phyloP scores from a whole-genome alignment of 2,329 filamentous ascomycete genomes.

The Trichoderma endophyticum region DNA sequence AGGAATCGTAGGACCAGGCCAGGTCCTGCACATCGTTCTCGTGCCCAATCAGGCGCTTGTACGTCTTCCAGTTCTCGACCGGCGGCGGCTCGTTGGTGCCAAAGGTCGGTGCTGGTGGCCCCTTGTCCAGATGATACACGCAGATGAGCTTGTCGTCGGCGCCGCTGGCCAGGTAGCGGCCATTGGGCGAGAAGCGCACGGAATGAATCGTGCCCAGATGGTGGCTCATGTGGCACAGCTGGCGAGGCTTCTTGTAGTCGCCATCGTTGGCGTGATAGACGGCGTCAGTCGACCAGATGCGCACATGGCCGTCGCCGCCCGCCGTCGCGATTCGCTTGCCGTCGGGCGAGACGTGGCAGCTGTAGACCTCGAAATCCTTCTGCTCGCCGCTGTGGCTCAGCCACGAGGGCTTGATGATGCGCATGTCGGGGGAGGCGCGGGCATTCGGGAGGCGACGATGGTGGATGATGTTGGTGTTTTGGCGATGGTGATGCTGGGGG shows the following conservation, averaged over 20 bases:
- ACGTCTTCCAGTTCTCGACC: slow-evolving; percentile 97
- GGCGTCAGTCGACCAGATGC: slow-evolving; percentile 95
- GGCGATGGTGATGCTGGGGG: neutral
- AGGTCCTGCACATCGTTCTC: slow-evolving; percentile 98
- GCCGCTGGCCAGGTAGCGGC: slow-evolving; percentile 91
- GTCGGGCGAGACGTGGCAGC: slow-evolving; percentile 94
- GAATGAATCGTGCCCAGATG: slow-evolving; percentile 97
- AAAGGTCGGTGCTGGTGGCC: slow-evolving; percentile 75
- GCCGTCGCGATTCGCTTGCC: slow-evolving; percentile 88
- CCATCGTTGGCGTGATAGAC: slow-evolving; percentile 77
- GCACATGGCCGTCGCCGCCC: slow-evolving; percentile 94
- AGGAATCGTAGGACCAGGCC: slow-evolving; percentile 95
- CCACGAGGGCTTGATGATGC: slow-evolving; percentile 93
- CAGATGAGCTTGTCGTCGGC: slow-evolving; percentile 99
- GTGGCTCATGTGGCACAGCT: slow-evolving; percentile 97
- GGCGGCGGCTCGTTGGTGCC: slow-evolving; percentile 88
- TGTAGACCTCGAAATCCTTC: slow-evolving; percentile 98
- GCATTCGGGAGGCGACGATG: slow-evolving; percentile 14
- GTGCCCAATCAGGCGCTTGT: slow-evolving; percentile 88
- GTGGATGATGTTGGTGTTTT: neutral
- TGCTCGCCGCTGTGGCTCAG: slow-evolving; percentile 95
- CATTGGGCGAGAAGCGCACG: slow-evolving; percentile 93
- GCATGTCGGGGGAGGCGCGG: slow-evolving; percentile 50
- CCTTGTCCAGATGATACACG: slow-evolving; percentile 87
- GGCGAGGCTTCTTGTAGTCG: slow-evolving; percentile 73